Evolutionary conservation across 208 protist species (phyloP).

Genomic region (Giardia muris): DNA sequence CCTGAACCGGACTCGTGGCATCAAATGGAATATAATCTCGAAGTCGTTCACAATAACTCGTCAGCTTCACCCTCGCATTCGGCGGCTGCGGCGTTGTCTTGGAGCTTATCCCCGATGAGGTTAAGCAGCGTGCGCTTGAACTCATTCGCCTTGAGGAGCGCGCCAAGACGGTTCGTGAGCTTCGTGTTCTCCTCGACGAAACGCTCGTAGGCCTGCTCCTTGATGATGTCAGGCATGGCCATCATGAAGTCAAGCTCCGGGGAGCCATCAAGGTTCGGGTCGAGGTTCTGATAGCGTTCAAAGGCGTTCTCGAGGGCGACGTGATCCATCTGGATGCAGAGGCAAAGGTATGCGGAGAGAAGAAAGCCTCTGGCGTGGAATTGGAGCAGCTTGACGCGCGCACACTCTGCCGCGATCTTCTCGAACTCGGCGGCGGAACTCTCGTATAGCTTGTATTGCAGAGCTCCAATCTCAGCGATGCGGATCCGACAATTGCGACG

Average conservation of each 20-base stretch:
- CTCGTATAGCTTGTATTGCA: not conserved
- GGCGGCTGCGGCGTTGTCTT: no score
- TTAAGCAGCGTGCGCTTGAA: not conserved
- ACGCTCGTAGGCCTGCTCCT: not conserved
- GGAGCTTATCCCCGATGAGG: no score
- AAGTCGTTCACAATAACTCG: no score
- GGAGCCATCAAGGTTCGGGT: not conserved
- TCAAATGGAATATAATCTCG: no score
- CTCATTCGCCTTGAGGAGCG: not conserved
- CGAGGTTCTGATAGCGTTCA: not conserved
- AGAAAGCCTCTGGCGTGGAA: not conserved
- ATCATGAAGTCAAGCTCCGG: not conserved
- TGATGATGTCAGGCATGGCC: not conserved
- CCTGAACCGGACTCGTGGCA: no score
- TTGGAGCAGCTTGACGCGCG: not conserved
- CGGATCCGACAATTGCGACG: not conserved
- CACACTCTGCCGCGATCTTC: not conserved
- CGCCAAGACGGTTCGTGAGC: not conserved
- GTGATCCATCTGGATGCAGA: not conserved
- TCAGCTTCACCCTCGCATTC: no score
- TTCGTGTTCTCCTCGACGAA: not conserved
- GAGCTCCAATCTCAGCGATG: not conserved
- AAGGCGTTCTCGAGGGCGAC: not conserved
- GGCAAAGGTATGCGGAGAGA: not conserved
- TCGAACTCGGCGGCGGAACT: not conserved